Percentiles rank a stretch among this genome's conserved stretches.
Evolutionary conservation across 495 filamentous ascomycete species (phyloP).

Genomic region (Jackrogersella multiformis): DNA sequence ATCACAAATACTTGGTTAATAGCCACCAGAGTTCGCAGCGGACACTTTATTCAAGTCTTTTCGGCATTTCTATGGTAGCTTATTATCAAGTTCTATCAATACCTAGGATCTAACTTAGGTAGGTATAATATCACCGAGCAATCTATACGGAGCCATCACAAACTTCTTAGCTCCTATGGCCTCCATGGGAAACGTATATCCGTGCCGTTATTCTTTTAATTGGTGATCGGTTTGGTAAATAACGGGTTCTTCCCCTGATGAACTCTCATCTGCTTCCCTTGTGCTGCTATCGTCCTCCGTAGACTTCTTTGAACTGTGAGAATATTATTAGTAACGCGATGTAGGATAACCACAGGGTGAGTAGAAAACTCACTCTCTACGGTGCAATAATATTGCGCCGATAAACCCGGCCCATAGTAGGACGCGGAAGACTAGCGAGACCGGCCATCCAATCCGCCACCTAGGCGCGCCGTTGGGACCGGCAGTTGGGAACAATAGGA

Average conservation of each 20-base stretch:
- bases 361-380: slow-evolving; percentile 44
- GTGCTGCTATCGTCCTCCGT: neutral
- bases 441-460: slow-evolving; percentile 58
- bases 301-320: slow-evolving; percentile 8
- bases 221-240: slow-evolving; percentile 18
- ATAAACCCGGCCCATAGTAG: slow-evolving; percentile 57
- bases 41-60: too few species aligned
- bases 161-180: too few species aligned
- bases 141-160: too few species aligned
- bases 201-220: neutral
- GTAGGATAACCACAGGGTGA: neutral
- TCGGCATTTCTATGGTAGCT: too few species aligned
- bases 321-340: slow-evolving; percentile 1
- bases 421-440: slow-evolving; percentile 53
- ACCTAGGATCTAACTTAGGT: too few species aligned
- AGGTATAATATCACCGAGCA: too few species aligned
- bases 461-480: slow-evolving; percentile 55
- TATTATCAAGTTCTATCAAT: too few species aligned
- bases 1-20: too few species aligned
- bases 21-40: too few species aligned
- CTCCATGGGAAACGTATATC: too few species aligned
- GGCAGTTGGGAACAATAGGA: slow-evolving; percentile 55
- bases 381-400: slow-evolving; percentile 47
- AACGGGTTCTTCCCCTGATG: slow-evolving; percentile 27
- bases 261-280: slow-evolving; percentile 5